phyloP scores from a whole-genome alignment of 202 grass and related monocot genomes.

The Carex sylvatica region DNA sequence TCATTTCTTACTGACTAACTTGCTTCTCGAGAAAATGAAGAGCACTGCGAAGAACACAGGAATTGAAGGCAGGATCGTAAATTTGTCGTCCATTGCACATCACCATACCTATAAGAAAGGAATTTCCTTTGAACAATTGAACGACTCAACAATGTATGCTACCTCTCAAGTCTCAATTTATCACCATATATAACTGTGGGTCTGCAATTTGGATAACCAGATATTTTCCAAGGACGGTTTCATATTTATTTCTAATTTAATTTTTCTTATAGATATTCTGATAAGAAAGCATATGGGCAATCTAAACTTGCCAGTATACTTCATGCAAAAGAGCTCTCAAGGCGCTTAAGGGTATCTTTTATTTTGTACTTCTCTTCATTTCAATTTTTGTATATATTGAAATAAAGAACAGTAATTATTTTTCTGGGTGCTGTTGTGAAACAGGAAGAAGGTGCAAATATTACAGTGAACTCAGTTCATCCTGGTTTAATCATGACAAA shows the following conservation, averaged over 20 bases:
- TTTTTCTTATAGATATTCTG: slow-evolving; percentile 63
- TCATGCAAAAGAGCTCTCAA: slow-evolving; percentile 79
- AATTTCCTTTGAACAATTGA: slow-evolving; percentile 73
- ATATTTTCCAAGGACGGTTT: background rate
- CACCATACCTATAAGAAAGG: slow-evolving; percentile 64
- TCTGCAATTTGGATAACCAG: too few species aligned
- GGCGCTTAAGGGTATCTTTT: slow-evolving; percentile 55
- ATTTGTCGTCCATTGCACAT: slow-evolving; percentile 89
- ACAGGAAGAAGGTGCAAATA: slow-evolving; percentile 89
- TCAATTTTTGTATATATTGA: background rate
- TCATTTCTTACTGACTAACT: slow-evolving; percentile 89
- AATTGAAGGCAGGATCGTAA: slow-evolving; percentile 83
- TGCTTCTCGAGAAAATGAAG: slow-evolving; percentile 94
- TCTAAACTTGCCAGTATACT: slow-evolving; percentile 96
- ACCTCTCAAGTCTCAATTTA: background rate
- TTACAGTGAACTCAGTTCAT: slow-evolving; percentile 86
- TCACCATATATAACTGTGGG: background rate
- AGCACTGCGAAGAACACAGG: slow-evolving; percentile 61
- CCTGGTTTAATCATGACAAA: slow-evolving; percentile 99
- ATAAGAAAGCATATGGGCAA: slow-evolving; percentile 91
- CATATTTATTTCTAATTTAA: slow-evolving; percentile 22
- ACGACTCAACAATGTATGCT: slow-evolving; percentile 56
- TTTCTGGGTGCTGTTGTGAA: slow-evolving; percentile 14
- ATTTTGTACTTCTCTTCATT: background rate
- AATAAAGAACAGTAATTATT: background rate